phyloP scores from a whole-genome alignment of 805 yeast genomes.

The Ogataea sp. region DNA sequence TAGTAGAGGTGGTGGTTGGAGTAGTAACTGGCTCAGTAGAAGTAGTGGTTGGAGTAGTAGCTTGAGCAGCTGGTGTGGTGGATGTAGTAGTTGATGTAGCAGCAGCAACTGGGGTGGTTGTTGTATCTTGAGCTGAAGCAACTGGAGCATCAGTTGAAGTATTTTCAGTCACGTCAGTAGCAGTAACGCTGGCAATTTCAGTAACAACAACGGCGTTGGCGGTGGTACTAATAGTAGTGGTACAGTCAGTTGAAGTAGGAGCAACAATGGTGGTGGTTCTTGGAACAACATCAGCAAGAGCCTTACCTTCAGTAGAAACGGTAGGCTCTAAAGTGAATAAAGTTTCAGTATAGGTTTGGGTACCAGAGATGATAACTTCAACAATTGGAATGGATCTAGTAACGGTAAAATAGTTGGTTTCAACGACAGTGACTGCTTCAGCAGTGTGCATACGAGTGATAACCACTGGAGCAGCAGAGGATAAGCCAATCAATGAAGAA shows the following conservation, averaged over 20 bases:
- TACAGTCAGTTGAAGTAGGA: constrained; percentile 6
- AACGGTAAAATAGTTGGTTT: constrained; percentile 30
- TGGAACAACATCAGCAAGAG: constrained; percentile 6
- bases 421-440: constrained; percentile 24
- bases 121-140: constrained; percentile 2
- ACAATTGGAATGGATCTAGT: constrained; percentile 46
- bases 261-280: constrained; percentile 11
- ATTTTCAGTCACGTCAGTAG: constrained; percentile 5
- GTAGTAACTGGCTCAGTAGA: constrained; percentile 6
- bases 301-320: constrained; percentile 7
- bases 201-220: constrained; percentile 9
- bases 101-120: constrained; percentile 5
- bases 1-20: background rate
- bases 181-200: constrained; percentile 7
- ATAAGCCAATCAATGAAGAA: constrained; percentile 8
- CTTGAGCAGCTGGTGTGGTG: constrained; percentile 5
- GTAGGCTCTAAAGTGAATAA: constrained; percentile 30
- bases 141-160: constrained; percentile 2
- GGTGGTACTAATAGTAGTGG: constrained; percentile 13
- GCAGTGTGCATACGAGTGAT: constrained; percentile 24
- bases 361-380: constrained; percentile 42
- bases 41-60: constrained; percentile 4
- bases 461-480: constrained; percentile 12
- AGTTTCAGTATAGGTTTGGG: constrained; percentile 43
- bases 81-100: constrained; percentile 4